Percentiles rank a stretch among this genome's conserved stretches.
Evolutionary conservation across 805 yeast species (phyloP).

Genomic region (Ogataea ramenticola): DNA sequence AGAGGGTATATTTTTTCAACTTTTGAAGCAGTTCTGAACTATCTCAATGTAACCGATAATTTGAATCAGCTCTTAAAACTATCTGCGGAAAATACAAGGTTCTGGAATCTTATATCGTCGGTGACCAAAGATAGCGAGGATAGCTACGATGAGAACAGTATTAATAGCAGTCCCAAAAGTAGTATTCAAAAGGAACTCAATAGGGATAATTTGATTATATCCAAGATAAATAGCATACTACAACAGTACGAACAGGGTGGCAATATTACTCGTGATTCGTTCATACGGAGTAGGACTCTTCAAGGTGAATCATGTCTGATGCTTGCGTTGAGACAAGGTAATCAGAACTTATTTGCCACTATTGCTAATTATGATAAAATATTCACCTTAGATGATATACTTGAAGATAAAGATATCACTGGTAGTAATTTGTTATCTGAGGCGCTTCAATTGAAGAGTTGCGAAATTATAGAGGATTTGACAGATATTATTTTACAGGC

Average conservation of each 20-base stretch:
- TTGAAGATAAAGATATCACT: constrained; percentile 51
- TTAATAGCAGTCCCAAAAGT: background rate
- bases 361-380: constrained; percentile 39
- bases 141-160: constrained; percentile 6
- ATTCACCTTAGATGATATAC: constrained; percentile 59
- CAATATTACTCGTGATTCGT: constrained; percentile 11
- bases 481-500: constrained; percentile 33
- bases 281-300: constrained; percentile 32
- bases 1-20: constrained; percentile 77
- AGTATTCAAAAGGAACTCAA: constrained; percentile 9
- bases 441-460: constrained; percentile 52
- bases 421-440: constrained; percentile 52
- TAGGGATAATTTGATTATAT: constrained; percentile 8
- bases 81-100: constrained; percentile 40
- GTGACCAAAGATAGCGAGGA: constrained; percentile 17
- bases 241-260: constrained; percentile 7
- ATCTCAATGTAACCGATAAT: constrained; percentile 38
- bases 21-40: constrained; percentile 72
- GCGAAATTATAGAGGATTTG: constrained; percentile 38
- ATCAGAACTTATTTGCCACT: constrained; percentile 35
- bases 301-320: constrained; percentile 69
- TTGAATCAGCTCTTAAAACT: constrained; percentile 28
- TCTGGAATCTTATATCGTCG: constrained; percentile 45
- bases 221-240: constrained; percentile 9
- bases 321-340: constrained; percentile 47